Evolutionary conservation across 2,329 filamentous ascomycete genomes (phyloP), one percentile per base, ranked within the genome.

Genomic region (Drechslerella coelobrocha): DNA sequence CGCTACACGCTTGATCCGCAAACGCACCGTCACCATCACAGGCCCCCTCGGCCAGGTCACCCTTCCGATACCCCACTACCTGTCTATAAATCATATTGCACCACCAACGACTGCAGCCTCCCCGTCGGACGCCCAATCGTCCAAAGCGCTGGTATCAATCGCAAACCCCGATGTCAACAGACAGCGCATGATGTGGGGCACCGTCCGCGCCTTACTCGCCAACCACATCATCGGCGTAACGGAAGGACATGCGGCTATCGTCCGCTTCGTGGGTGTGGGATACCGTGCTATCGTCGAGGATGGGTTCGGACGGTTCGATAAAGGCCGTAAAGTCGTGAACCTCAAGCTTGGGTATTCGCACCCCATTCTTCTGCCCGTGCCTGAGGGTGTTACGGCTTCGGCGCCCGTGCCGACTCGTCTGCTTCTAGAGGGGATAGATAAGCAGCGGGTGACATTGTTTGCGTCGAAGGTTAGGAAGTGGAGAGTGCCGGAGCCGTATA

Each of bases 331-430:
- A 78, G 96, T 96, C 76, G 88, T 99, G 43, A 91, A 89, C 73
- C 82, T 99, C 74, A 97, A 97, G 84, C 90, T 99, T 61, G 94
- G 94, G 65, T 99, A 92, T 81, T 96, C 93, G 73, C 94, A 99
- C 83, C 90, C 93, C 0, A 90, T 99, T 74, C 93, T 99, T 80
- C 83, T 97, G 77, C 87, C 87, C 2, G 86, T 97, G 51, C 94
- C 94, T 0, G 77, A 83, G 75, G 92, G 92, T 24, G 87, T 99
- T 47, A 92, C 85, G 77, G 94, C 92, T 17, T 93, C 88, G 79
- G 90, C 89, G 68, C 92, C 94, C 37, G 89, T 95, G 79, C 92
- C 93, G 43, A 99, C 94, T 31, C 87, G 92, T 68, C 91, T 99
- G 75, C 81, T 99, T 75, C 81, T 99, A 39, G 92, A 99, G 81